Evolutionary conservation across 768 basidiomycete genomes (phyloP).

Genomic region (Zangia roseola): DNA sequence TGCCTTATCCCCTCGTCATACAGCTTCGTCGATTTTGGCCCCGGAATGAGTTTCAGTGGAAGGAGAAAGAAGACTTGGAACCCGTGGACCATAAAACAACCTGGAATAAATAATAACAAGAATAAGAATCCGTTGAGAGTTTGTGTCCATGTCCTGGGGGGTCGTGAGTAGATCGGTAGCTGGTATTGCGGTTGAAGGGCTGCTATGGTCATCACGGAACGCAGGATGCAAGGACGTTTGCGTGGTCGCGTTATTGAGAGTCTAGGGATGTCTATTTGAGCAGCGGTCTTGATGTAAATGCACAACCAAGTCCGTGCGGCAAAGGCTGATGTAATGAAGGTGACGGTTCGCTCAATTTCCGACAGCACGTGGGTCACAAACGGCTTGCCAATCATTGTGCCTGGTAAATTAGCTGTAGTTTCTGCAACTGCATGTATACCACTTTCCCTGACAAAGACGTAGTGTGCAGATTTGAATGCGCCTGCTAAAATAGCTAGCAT

Average conservation of each 20-base stretch:
- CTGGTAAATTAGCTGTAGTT: conserved; percentile 42
- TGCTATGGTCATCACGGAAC: conserved; percentile 20
- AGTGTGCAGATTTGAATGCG: conserved; percentile 54
- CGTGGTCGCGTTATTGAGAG: not conserved
- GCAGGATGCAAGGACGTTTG: not conserved
- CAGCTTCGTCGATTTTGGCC: conserved; percentile 47
- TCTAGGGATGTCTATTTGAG: conserved; percentile 14
- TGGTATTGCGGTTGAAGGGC: conserved; percentile 32
- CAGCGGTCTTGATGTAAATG: not conserved
- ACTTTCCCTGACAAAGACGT: conserved; percentile 49
- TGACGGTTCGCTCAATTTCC: conserved; percentile 8
- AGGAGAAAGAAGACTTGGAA: conserved; percentile 73
- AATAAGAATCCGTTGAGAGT: conserved; percentile 51
- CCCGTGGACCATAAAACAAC: conserved; percentile 65
- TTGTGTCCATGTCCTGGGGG: conserved; percentile 53
- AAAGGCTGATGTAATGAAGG: conserved; percentile 14
- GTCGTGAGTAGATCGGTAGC: conserved; percentile 54
- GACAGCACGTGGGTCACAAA: conserved; percentile 39
- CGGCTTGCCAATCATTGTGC: conserved; percentile 49
- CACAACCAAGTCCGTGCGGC: not conserved
- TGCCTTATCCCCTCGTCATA: conserved; percentile 74
- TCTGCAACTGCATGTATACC: not conserved
- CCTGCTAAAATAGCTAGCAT: conserved; percentile 44
- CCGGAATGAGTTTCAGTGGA: conserved; percentile 65
- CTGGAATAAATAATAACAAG: conserved; percentile 56